Evolutionary conservation across 2,329 filamentous ascomycete species (phyloP), one percentile per base, ranked within the genome.

Genomic region (Byssoonygena ceratinophila): DNA sequence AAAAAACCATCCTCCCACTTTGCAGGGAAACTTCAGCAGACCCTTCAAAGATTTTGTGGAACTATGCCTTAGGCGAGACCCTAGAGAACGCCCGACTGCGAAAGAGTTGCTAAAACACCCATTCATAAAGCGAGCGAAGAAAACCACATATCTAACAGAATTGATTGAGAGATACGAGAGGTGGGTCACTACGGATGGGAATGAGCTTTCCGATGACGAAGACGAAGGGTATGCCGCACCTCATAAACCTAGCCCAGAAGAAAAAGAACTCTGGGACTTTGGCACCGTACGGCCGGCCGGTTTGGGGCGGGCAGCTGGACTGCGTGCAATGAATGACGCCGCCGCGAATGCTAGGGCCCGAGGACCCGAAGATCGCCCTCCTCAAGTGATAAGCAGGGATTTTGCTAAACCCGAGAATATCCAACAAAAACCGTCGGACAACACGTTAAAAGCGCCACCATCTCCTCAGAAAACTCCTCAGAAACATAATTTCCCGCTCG

Each of bases 251-350:
- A 67, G 71, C n/a, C 68, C 74, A 1, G 77, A 83, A 53, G 78
- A 85, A 31, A 87, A 96, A 66, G 92, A 97, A 66, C 81, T 97
- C 65, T 98, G 92, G 92, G 92, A 98, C 68, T 98, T 98, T 73
- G 92, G 92, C 40, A 98, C 92, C 0, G 87, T 98, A 49, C 80
- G 90, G 53, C 83, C 94, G 4, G 82, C 84, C n/a, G 80, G 78
- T 29, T 81, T 83, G 51, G 77, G 80, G 25, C 81, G 82, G 55
- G 77, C 76, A 27, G 64, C 79, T 43, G 83, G 83, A 2, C 72
- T 87, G 46, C 77, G 84, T 59, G 75, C 82, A 0, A 81, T 95
- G 82, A 89, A 87, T 59, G 87, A 90, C 55, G 84, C 85, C 29
- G 84, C 84, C 11, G 83, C 85, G 16, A 95, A 95, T 65, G 80